Evolutionary conservation across 208 protist genomes (phyloP).

Genomic region (Angomonas deanei): DNA sequence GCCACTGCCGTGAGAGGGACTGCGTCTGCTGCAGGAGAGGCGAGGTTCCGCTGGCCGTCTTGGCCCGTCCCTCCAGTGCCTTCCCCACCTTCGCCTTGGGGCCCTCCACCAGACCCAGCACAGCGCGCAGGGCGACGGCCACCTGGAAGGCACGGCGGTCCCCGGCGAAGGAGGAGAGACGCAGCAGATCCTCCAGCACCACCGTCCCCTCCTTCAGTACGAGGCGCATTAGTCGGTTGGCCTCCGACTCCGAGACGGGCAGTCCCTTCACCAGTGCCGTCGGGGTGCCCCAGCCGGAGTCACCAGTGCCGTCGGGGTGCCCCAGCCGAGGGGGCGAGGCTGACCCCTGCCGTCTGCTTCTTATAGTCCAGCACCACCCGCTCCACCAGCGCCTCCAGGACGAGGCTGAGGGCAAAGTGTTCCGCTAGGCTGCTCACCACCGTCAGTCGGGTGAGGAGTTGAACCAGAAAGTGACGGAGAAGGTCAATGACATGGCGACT

Average conservation of each 20-base stretch:
- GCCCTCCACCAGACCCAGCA: neutral
- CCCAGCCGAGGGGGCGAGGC: slow-evolving; percentile 5
- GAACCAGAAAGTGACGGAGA: neutral
- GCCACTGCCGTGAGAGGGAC: neutral
- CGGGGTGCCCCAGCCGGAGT: neutral
- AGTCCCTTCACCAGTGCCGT: neutral
- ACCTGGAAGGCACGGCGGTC: neutral
- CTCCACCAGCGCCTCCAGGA: slow-evolving; percentile 33
- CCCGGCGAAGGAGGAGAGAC: neutral
- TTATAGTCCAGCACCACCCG: slow-evolving; percentile 50
- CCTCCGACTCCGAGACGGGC: neutral
- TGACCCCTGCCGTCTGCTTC: slow-evolving; percentile 9
- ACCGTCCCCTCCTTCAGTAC: neutral
- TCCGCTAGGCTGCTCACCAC: neutral
- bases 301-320: neutral
- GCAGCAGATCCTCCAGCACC: neutral
- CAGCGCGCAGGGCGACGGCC: neutral
- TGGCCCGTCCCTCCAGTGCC: neutral
- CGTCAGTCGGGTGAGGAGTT: neutral
- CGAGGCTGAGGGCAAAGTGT: neutral
- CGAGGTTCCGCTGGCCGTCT: neutral
- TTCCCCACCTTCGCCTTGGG: neutral
- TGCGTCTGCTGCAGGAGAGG: neutral
- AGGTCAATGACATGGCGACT: neutral
- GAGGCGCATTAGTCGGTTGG: neutral